phyloP scores from a whole-genome alignment of 441 rosid genomes.

The Gossypium davidsonii region DNA sequence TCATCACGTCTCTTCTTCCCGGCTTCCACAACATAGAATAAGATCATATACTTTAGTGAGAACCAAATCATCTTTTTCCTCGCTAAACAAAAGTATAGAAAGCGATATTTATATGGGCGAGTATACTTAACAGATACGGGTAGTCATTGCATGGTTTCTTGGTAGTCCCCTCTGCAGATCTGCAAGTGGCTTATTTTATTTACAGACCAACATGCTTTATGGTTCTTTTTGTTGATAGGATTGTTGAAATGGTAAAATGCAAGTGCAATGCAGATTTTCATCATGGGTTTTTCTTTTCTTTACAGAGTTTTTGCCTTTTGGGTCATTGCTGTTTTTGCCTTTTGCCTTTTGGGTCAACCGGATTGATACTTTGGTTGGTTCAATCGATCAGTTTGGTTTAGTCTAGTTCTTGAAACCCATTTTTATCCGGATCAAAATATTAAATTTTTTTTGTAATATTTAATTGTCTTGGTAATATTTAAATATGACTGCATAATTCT shows the following conservation, averaged over 20 bases:
- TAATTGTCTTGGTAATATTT: too few species aligned
- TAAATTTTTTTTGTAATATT: too few species aligned
- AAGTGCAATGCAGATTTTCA: not conserved
- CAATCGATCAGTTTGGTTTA: too few species aligned
- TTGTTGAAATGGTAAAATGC: not conserved
- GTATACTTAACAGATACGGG: not conserved
- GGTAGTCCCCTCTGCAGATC: not conserved
- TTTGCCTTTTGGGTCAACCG: not conserved
- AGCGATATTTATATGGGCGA: not conserved
- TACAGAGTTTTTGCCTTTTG: not conserved
- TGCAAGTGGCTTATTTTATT: not conserved
- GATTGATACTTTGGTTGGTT: too few species aligned
- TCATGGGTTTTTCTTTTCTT: not conserved
- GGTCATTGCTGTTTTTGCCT: not conserved
- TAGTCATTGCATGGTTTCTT: not conserved
- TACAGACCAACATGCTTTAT: not conserved
- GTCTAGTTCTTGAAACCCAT: too few species aligned
- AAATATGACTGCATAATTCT: too few species aligned
- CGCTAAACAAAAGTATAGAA: not conserved
- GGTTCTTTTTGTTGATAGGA: not conserved
- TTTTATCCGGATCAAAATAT: too few species aligned
- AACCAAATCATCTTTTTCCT: not conserved
- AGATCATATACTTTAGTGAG: conserved; percentile 12
- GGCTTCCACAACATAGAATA: conserved; percentile 92
- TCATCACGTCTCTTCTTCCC: conserved; percentile 92